phyloP scores from a whole-genome alignment of 169 alveolate species.

The Eimeria brunetti region DNA sequence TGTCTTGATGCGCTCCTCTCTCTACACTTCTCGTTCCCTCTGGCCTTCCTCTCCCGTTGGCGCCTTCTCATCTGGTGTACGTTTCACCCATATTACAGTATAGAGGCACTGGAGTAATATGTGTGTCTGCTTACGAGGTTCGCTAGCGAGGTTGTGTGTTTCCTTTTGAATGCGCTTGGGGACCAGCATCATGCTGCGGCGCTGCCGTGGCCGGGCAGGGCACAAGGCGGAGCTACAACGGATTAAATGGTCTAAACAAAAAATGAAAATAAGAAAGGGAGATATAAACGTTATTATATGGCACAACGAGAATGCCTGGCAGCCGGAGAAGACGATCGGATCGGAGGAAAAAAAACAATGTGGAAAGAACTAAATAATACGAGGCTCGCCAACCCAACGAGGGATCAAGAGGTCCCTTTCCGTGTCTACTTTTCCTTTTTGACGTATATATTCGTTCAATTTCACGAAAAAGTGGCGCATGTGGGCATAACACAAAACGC shows the following conservation, averaged over 20 bases:
- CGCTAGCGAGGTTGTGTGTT: conserved; percentile 84
- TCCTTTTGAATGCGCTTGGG: conserved; percentile 85
- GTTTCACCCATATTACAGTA: background rate
- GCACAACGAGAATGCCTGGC: background rate
- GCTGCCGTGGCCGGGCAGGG: conserved; percentile 72
- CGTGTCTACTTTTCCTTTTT: background rate
- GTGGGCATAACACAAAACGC: conserved; percentile 4
- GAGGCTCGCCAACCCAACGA: background rate
- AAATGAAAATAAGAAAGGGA: background rate
- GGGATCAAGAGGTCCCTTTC: background rate
- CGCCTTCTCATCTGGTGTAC: background rate
- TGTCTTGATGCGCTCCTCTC: background rate
- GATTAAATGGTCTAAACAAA: background rate
- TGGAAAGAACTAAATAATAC: conserved; percentile 12
- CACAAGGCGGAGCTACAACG: background rate
- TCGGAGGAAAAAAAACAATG: background rate
- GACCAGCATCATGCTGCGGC: conserved; percentile 77
- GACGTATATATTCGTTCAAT: background rate
- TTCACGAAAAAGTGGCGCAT: background rate
- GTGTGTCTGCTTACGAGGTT: conserved; percentile 82
- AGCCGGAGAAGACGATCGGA: conserved; percentile 12
- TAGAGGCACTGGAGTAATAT: background rate
- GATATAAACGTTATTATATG: background rate
- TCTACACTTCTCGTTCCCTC: background rate
- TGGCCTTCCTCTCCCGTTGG: background rate